A percentile compares a stretch with the other conserved stretches of the same genome.
These are phyloP conservation scores for Galerina sulciceps DNA, from an alignment of 768 basidiomycete genomes.

Conservation along the genomic window DNA sequence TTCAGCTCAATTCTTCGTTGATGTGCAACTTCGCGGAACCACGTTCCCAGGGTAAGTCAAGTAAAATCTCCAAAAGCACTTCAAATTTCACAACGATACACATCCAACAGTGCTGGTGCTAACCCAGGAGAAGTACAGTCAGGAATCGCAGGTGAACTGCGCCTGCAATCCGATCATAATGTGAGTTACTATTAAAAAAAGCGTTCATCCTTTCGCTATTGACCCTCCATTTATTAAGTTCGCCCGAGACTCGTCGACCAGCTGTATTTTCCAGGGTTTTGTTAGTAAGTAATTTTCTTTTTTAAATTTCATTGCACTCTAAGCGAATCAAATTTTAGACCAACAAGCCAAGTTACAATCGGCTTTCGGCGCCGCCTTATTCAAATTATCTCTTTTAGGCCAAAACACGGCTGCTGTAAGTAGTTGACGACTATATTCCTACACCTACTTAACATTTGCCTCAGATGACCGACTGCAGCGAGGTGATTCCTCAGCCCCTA, in stretches of 20 bases:
- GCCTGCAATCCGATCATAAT: constrained; percentile 44
- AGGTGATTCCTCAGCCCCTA: constrained; percentile 14
- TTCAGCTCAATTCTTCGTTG: constrained; percentile 44
- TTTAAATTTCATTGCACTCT: not conserved
- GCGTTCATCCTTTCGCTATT: not conserved
- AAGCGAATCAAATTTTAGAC: constrained; percentile 9
- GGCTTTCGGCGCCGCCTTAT: constrained; percentile 43
- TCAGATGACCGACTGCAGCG: constrained; percentile 45
- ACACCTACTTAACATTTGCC: not conserved
- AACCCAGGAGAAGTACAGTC: constrained; percentile 42
- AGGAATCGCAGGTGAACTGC: constrained; percentile 43
- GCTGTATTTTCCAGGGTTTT: constrained; percentile 50
- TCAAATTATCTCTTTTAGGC: constrained; percentile 46
- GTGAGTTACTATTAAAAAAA: constrained; percentile 23
- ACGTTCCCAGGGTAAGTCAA: constrained; percentile 39
- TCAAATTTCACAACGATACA: not conserved
- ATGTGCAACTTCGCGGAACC: constrained; percentile 47
- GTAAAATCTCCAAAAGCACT: too few species aligned
- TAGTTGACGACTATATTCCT: not conserved
- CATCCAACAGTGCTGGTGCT: constrained; percentile 30
- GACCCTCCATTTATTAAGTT: constrained; percentile 19
- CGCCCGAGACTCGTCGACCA: constrained; percentile 43
- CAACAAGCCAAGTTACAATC: constrained; percentile 34
- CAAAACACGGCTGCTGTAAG: constrained; percentile 30
- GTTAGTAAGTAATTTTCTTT: constrained; percentile 28